Evolutionary conservation across 2,329 filamentous ascomycete genomes (phyloP).

Genomic region (Fonsecaea multimorphosa): DNA sequence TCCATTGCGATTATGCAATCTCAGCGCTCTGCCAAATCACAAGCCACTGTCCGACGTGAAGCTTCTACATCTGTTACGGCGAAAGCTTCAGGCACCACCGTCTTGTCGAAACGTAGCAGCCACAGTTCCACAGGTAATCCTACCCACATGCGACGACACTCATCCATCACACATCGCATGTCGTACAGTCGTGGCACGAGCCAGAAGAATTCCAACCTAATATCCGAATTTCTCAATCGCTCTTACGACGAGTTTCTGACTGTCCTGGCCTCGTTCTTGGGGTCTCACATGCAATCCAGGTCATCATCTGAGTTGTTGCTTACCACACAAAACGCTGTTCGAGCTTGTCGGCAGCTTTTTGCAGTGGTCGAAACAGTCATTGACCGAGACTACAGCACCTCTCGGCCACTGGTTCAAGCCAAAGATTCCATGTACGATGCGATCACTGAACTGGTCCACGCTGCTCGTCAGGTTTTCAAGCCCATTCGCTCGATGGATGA

Average conservation of each 20-base stretch:
- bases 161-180: constrained; percentile 71
- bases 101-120: constrained; percentile 24
- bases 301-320: constrained; percentile 81
- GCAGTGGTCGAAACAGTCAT: constrained; percentile 82
- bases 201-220: constrained; percentile 71
- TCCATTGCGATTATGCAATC: constrained; percentile 17
- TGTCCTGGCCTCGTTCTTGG: constrained; percentile 90
- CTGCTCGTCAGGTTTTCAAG: constrained; percentile 78
- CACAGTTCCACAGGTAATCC: constrained; percentile 34
- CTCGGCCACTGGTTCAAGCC: constrained; percentile 69
- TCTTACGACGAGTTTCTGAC: constrained; percentile 90
- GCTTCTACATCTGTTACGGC: constrained; percentile 11
- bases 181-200: constrained; percentile 72
- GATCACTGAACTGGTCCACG: constrained; percentile 79
- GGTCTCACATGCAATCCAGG: constrained; percentile 89
- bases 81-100: constrained; percentile 13
- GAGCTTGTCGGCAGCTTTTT: constrained; percentile 79
- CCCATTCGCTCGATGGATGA: constrained; percentile 70
- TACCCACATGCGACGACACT: constrained; percentile 51
- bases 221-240: constrained; percentile 79
- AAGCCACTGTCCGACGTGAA: constrained; percentile 16
- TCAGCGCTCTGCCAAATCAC: constrained; percentile 14
- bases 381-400: constrained; percentile 73
- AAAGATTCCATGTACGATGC: constrained; percentile 78
- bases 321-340: constrained; percentile 82